Evolutionary conservation across 2,329 filamentous ascomycete species (phyloP), one percentile per base, ranked within the genome.

Genomic region (Chaetomium globosum): DNA sequence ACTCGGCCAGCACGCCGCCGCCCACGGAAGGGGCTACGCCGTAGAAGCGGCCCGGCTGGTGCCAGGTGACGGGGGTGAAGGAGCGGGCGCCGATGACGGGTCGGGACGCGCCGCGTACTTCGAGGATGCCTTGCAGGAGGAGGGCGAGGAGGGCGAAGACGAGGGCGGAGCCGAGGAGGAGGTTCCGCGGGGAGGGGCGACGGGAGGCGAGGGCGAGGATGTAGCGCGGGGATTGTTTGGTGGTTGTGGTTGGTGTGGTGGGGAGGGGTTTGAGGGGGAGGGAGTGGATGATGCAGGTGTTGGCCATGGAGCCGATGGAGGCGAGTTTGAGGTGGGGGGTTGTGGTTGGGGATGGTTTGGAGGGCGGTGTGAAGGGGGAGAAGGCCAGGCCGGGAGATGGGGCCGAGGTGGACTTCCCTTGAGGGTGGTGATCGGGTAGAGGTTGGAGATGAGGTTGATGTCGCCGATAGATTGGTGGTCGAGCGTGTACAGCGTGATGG

Each of bases 281-380:
- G 48, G 87, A 89, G 76, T 96, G 91, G 30, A 96, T 88, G 33
- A 90, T 87, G 49, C 93, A 86, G 0, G 88, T 91, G 75, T 93
- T 93, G 66, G 87, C 89, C 71, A 96, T 87, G 57, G 90, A 92
- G 49, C 71, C 71, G 52, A 92, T 89, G 55, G 90, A 93, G 33
- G 91, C 93, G 3, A 97, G 85, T 71, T 91, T 91, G 70, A 96
- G 80, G 72, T 86, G 86, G 71, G 88, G 84, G 19, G 85, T 51
- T 59, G 43, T 28, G 52, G 59, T 16, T 0, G 61, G 4, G 12
- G 52, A 53, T 23, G 51, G n/a, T 13, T 53, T 26, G 26, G 58
- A 31, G 8, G 66, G 53, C 0, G 84, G 86, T 0, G 84, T 79
- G 26, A 76, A 89, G 63, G 78, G 78, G 3, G 85, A 87, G 73